Evolutionary conservation across 1,284 basidiomycete species (phyloP), one percentile per base, ranked within the genome.

Genomic region (Cutaneotrichosporon mucoides): DNA sequence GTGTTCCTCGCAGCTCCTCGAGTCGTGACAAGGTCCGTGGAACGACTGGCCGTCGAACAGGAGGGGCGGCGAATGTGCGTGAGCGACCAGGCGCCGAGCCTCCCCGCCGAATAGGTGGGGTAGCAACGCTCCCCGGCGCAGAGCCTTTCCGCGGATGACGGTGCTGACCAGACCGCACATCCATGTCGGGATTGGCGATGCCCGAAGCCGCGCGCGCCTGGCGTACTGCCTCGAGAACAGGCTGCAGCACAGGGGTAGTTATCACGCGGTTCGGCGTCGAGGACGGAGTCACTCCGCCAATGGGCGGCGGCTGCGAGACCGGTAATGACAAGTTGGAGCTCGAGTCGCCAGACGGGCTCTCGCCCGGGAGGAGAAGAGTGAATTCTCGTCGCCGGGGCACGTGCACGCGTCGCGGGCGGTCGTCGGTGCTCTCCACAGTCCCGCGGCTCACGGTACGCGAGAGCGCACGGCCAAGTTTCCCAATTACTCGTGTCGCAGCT

Each of bases 241-340:
- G 70, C 3, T 84, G 79, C 24, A 89, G 76, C 3, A 85, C 86
- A 1, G 82, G 80, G 0, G 88, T 86, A n/a, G 78, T 79, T 41
- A 84, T 74, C 13, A 84, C 75, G 33, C 82, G 76, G 42, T 80
- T 68, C 7, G 69, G 53, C 4, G 52, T 43, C n/a, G 42, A 11
- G 9, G 52, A 33, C 4, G 52, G 41, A 9, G 41, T 37, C 11
- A 8, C 24, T 8, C 38, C 34, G 8, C 11, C 37, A 8, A 51
- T 24, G 38, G 49, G 38, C 15, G 37, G 37, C 2, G 24, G 38
- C 1, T 49, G 48, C 11, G 61, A 37, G 12, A 38, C 36, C 35
- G 24, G 24, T 15, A 44, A 4, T 24, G 24, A 24, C 24, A 11
- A 16, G 9, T 16, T 12, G n/a, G 47, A 13, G 47, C n/a, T 34